Conservation (phyloP, 108 stramenopile species). For the Mediolabrus comicus region DNA sequence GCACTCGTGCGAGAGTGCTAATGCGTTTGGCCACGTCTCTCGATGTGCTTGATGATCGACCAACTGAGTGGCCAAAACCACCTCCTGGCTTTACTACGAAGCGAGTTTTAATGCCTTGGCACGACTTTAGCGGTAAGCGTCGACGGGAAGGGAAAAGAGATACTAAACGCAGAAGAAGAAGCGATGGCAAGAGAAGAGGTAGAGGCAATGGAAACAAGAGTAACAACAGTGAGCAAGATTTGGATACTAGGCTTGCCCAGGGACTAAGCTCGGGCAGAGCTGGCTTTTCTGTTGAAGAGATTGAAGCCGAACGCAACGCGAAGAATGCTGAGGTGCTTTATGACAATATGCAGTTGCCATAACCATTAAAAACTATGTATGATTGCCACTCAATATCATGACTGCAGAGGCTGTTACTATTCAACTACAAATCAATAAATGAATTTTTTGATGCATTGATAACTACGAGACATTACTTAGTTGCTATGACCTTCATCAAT, state of each 20-base stretch:
- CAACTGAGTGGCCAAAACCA: constrained; percentile 73
- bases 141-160: constrained; percentile 11
- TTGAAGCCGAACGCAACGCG: constrained; percentile 60
- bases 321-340: constrained; percentile 41
- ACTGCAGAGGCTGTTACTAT: no score
- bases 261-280: constrained; percentile 43
- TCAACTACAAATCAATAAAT: no score
- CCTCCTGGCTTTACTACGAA: constrained; percentile 75
- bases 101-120: constrained; percentile 64
- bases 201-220: not conserved
- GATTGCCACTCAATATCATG: no score
- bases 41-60: constrained; percentile 74
- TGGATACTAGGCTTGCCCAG: constrained; percentile 9
- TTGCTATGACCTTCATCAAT: no score
- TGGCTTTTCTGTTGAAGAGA: constrained; percentile 70
- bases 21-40: constrained; percentile 66
- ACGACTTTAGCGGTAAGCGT: constrained; percentile 50
- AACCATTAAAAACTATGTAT: no score
- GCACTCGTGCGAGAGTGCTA: constrained; percentile 66
- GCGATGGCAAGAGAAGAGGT: constrained; percentile 17
- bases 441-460: no score
- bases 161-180: constrained; percentile 31
- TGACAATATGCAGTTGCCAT: no score
- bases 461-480: no score
- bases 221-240: constrained; percentile 6